Base-by-base conservation (phyloP, 148 eudicot genomes). In the Pharnaceum exiguum region DNA sequence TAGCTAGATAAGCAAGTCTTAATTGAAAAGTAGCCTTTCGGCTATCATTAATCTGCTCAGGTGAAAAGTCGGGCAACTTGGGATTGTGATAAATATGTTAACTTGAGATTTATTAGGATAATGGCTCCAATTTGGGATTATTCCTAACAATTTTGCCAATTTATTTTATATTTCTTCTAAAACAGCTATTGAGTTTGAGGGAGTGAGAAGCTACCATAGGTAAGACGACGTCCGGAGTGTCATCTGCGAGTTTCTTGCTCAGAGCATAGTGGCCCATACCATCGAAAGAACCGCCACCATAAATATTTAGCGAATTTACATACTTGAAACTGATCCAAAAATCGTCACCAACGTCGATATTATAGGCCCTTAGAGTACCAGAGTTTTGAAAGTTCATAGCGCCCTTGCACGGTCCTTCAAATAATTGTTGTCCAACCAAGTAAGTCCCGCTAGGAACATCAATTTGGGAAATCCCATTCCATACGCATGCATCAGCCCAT, bases 401-500 rank as follows among this genome's bases (percentile, higher is more conserved):
- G 21, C 68, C 60, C 18, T 31, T 2, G 15, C 68, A 63, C 33
- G 68, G 60, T 13, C 68, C 68, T 10, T 22, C 11, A 3, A 63
- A 18, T n/a, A 30, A 0, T 43, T 23, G 1, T 5, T 46, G 31
- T 9, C 18, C 53, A 25, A 63, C 49, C 59, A 52, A 30, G 57
- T 52, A 63, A 1, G 59, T 63, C n/a, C 55, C 55, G 17, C n/a
- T 10, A 19, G 67, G 48, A 21, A 63, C 15, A 28, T 24, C 29
- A 26, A 51, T 7, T 30, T 7, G 27, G 13, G 51, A 27, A 21
- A 7, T 52, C 15, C 67, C 67, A 4, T 22, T 51, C 67, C 67
- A 63, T 29, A 21, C 52, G 43, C 67, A 63, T 63, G 59, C 67
- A n/a, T 40, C 51, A 24, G 29, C 43, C 59, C 67, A 63, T 21